phyloP scores from a whole-genome alignment of 1,284 basidiomycete genomes.

The Sanguinoderma infundibulare region DNA sequence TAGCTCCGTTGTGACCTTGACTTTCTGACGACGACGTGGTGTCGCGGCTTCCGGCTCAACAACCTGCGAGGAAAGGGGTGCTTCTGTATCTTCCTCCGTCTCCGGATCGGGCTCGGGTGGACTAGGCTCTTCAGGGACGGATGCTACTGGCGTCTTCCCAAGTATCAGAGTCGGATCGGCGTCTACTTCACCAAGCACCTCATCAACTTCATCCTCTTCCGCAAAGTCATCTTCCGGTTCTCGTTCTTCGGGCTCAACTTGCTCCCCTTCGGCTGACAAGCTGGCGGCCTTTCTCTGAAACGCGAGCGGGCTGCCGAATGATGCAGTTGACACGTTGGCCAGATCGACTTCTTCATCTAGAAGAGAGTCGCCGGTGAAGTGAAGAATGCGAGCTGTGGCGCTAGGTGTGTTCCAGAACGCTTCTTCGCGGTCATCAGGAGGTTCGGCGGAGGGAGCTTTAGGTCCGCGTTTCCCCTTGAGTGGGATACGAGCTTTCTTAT shows the following conservation, averaged over 20 bases:
- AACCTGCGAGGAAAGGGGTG: conserved; percentile 8
- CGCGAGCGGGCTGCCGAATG: conserved; percentile 52
- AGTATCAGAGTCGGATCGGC: conserved; percentile 21
- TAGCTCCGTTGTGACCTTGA: conserved; percentile 56
- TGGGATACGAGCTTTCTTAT: conserved; percentile 27
- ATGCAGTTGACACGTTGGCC: conserved; percentile 41
- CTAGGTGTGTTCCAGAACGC: conserved; percentile 66
- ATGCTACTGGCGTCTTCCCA: neutral
- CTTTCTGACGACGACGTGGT: conserved; percentile 34
- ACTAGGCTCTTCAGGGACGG: conserved; percentile 7
- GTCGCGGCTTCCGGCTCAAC: conserved; percentile 13
- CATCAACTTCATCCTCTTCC: conserved; percentile 26
- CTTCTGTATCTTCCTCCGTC: conserved; percentile 11
- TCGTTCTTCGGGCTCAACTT: neutral
- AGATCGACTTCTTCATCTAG: conserved; percentile 67
- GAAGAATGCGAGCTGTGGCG: conserved; percentile 56
- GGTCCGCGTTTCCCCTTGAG: conserved; percentile 21
- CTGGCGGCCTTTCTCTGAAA: neutral
- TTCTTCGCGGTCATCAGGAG: conserved; percentile 48
- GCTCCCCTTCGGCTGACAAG: neutral
- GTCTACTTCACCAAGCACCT: conserved; percentile 13
- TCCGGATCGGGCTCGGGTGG: conserved; percentile 4
- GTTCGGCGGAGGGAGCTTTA: conserved; percentile 23
- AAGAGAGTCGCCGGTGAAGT: conserved; percentile 63
- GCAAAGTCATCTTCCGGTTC: conserved; percentile 9